A percentile compares a stretch with the other conserved stretches of the same genome.
Evolutionary conservation across 176 grass and related monocot genomes (phyloP).

Genomic region (Oropetium thomaeum): DNA sequence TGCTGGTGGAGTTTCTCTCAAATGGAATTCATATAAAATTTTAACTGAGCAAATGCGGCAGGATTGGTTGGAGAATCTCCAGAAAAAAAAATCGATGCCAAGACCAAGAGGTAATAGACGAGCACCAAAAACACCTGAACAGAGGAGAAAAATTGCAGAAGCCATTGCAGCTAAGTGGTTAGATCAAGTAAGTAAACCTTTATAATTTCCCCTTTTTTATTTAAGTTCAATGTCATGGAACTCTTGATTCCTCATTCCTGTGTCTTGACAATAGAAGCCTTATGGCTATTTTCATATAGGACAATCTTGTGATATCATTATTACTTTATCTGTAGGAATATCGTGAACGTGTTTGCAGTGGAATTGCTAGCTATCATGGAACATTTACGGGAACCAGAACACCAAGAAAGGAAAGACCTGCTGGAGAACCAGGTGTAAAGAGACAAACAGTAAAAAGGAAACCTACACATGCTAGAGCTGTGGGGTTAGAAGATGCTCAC

Average conservation of each 20-base stretch:
- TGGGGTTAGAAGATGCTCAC: constrained; percentile 17
- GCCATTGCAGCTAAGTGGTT: constrained; percentile 86
- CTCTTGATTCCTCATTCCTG: neutral
- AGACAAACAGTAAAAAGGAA: constrained; percentile 37
- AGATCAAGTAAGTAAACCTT: constrained; percentile 55
- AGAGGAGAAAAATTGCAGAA: constrained; percentile 87
- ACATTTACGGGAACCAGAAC: constrained; percentile 41
- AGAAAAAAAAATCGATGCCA: constrained; percentile 57
- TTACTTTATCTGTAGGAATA: constrained; percentile 53
- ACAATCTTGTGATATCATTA: neutral
- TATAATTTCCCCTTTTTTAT: neutral
- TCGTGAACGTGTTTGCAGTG: constrained; percentile 79
- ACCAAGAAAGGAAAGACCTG: constrained; percentile 51
- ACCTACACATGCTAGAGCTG: constrained; percentile 29
- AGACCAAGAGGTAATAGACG: constrained; percentile 51
- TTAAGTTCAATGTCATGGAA: neutral
- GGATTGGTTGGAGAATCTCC: constrained; percentile 52
- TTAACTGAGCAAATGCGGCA: constrained; percentile 57
- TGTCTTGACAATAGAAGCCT: neutral
- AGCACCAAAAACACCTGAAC: constrained; percentile 76
- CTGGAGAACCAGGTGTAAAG: constrained; percentile 34
- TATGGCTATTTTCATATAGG: constrained; percentile 14
- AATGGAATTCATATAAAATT: constrained; percentile 86
- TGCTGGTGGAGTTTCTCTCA: constrained; percentile 57
- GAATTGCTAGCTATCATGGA: constrained; percentile 66